Base-by-base conservation (phyloP, 257 asterid species). In the Scutellaria minor region DNA sequence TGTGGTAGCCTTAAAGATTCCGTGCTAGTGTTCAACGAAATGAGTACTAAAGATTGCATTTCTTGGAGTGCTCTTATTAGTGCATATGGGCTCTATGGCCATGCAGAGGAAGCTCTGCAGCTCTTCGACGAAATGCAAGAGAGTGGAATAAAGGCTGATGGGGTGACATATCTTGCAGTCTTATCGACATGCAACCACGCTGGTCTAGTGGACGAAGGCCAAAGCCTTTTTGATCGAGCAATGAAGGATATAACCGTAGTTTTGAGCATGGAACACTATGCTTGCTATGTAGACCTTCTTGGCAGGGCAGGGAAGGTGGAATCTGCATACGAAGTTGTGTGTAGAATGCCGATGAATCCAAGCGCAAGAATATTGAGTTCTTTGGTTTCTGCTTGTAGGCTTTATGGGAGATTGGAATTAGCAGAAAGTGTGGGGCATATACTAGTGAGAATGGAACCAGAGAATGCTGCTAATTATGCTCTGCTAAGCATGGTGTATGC, bases 221-320 rank as follows among this genome's bases (percentile, higher is more conserved):
- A 67, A 24, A 18, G 35, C 73, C 6, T 87, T 14, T 89, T 89
- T 24, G 61, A 80, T 31, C 78, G 51, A 75, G 89, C 89, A 0
- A 39, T 54, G 60, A 62, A 73, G 20, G 84, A 86, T 56, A 47
- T 9, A 2, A 65, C 78, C 10, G 75, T 79, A 6, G 15, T 58
- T 35, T 65, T 85, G 73, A 80, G 82, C 0, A 8, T 75, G 46
- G 91, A 89, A 71, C 96, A 86, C 65, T 89, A 89, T 71, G 86
- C 91, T 47, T 89, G 95, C 78, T 85, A 74, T 58, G 42, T 89
- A 31, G 95, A 86, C 68, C 89, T 91, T 59, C 95, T 89, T 40
- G 91, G 93, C 8, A 84, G 94, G 73, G 95, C 90, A 6, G 97
- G 96, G 71, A 75, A 75, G 82, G 54, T 89, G 3, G 78, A 86